Conservation (phyloP, 345 rosid genomes). For the Gossypioides kirkii region DNA sequence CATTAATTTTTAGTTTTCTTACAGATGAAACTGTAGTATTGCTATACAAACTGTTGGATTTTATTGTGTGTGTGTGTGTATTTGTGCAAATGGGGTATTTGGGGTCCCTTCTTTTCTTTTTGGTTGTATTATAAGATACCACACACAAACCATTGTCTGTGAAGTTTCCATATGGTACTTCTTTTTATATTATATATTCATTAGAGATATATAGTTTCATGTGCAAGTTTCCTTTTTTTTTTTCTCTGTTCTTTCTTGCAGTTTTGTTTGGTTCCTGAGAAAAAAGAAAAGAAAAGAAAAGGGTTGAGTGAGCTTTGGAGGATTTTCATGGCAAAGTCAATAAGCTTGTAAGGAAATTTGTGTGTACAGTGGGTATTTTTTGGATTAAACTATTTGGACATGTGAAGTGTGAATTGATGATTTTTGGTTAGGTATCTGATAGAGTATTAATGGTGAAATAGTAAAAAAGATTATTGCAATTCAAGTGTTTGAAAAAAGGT, state of each 20-base stretch:
- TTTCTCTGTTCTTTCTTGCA: constrained; percentile 3
- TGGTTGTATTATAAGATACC: background rate
- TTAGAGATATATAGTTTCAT: constrained; percentile 8
- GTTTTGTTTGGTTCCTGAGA: constrained; percentile 21
- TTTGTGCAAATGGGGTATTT: constrained; percentile 14
- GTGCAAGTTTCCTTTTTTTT: constrained; percentile 16
- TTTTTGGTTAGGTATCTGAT: constrained; percentile 15
- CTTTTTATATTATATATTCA: constrained; percentile 1
- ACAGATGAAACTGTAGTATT: constrained; percentile 2
- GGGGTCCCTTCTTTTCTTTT: constrained; percentile 25
- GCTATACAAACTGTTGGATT: constrained; percentile 21
- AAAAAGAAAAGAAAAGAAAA: constrained; percentile 14
- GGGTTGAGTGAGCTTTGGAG: constrained; percentile 21
- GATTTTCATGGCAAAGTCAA: constrained; percentile 24
- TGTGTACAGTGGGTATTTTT: constrained; percentile 21
- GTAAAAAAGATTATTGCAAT: background rate
- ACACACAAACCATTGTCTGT: background rate
- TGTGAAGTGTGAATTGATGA: constrained; percentile 15
- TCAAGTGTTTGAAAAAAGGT: constrained; percentile 7
- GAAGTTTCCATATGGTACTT: background rate
- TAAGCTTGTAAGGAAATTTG: constrained; percentile 25
- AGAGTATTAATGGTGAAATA: background rate
- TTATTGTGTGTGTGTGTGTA: constrained; percentile 6
- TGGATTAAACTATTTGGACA: background rate
- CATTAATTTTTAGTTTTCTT: constrained; percentile 14